Evolutionary conservation across 768 basidiomycete genomes (phyloP).

Genomic region (Pulveroboletus sp.): DNA sequence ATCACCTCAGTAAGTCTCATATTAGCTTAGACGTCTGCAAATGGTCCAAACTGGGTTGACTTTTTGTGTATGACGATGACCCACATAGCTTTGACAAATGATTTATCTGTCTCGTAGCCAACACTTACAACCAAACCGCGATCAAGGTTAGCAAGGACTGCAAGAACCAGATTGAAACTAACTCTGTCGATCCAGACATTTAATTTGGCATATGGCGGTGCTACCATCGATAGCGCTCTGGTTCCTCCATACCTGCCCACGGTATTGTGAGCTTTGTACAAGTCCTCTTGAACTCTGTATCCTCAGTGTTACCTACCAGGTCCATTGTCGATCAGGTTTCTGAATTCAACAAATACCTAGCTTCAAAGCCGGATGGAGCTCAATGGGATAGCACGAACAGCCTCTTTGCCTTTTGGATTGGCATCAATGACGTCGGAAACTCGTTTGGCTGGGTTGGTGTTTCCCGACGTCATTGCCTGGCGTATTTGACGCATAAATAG

Average conservation of each 20-base stretch:
- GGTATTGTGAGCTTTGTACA: conserved; percentile 51
- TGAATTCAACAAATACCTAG: conserved; percentile 48
- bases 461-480: too few relatives aligned
- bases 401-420: conserved; percentile 66
- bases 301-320: conserved; percentile 4
- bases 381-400: conserved; percentile 58
- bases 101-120: conserved; percentile 31
- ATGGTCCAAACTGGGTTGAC: conserved; percentile 65
- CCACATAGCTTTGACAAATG: neutral
- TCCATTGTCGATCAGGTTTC: conserved; percentile 56
- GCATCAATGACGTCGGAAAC: conserved; percentile 44
- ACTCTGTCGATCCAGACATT: conserved; percentile 44
- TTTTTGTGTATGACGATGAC: conserved; percentile 42
- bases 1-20: conserved; percentile 6
- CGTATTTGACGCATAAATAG: too few relatives aligned
- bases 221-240: conserved; percentile 58
- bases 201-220: conserved; percentile 67
- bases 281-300: neutral
- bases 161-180: neutral
- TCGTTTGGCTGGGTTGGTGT: too few relatives aligned
- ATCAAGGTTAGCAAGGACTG: conserved; percentile 37
- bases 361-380: conserved; percentile 45
- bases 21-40: conserved; percentile 50
- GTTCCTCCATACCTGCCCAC: conserved; percentile 52
- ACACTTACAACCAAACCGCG: conserved; percentile 53